phyloP scores from a whole-genome alignment of 345 rosid genomes.

The Populus tremula region DNA sequence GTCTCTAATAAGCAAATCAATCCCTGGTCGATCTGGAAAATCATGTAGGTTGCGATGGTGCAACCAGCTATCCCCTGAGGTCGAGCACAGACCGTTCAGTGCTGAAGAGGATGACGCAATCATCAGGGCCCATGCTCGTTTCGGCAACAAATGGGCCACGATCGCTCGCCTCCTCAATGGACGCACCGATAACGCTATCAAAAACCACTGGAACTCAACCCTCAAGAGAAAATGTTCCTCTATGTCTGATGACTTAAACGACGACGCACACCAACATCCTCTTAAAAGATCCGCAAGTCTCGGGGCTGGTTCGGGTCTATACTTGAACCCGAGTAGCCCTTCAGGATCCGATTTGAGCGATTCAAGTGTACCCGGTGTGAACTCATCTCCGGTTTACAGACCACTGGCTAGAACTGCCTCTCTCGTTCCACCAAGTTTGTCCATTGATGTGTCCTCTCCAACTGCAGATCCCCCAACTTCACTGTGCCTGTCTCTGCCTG shows the following conservation, averaged over 20 bases:
- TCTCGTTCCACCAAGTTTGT: slow-evolving; percentile 30
- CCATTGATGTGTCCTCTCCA: slow-evolving; percentile 33
- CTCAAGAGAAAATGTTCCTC: slow-evolving; percentile 73
- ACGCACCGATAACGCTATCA: slow-evolving; percentile 88
- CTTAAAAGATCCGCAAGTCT: slow-evolving; percentile 66
- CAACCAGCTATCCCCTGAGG: slow-evolving; percentile 92
- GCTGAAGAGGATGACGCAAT: slow-evolving; percentile 79
- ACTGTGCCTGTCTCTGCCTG: slow-evolving; percentile 66
- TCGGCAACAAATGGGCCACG: slow-evolving; percentile 96
- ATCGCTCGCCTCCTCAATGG: slow-evolving; percentile 88
- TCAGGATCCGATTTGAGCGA: slow-evolving; percentile 71
- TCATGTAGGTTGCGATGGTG: slow-evolving; percentile 94
- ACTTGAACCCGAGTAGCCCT: slow-evolving; percentile 57
- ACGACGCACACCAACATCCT: slow-evolving; percentile 39
- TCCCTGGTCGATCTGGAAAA: slow-evolving; percentile 88
- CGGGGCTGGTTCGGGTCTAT: slow-evolving; percentile 51
- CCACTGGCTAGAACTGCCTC: slow-evolving; percentile 41
- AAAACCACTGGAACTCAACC: slow-evolving; percentile 97
- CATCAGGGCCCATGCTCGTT: slow-evolving; percentile 71
- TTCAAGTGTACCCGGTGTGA: slow-evolving; percentile 43
- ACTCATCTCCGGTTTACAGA: slow-evolving; percentile 41
- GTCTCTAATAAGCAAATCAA: slow-evolving; percentile 89
- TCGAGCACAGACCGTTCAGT: slow-evolving; percentile 77
- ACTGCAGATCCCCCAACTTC: slow-evolving; percentile 50
- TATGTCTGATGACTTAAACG: slow-evolving; percentile 36